Percentiles rank a stretch among this genome's conserved stretches.
Conservation (phyloP, 345 rosid species). For the Sonneratia alba region DNA sequence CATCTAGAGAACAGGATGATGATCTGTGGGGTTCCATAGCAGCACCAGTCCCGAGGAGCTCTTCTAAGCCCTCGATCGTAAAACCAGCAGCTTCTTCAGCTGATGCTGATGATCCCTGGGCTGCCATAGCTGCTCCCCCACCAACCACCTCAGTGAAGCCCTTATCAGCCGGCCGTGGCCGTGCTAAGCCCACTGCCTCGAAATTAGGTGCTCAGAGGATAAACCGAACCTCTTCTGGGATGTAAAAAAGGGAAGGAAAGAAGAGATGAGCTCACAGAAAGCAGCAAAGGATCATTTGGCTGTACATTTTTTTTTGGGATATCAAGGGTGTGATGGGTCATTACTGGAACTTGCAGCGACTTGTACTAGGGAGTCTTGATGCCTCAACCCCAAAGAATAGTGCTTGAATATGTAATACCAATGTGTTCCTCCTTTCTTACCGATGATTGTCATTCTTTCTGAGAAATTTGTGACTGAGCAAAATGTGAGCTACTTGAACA, state of each 20-base stretch:
- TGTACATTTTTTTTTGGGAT: constrained; percentile 16
- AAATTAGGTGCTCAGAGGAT: constrained; percentile 89
- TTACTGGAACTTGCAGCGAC: background rate
- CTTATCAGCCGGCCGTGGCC: constrained; percentile 58
- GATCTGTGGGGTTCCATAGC: constrained; percentile 98
- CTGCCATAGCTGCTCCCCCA: constrained; percentile 89
- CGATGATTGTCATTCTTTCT: background rate
- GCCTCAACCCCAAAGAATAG: background rate
- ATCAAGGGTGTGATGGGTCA: background rate
- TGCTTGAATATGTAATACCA: background rate
- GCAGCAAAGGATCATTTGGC: constrained; percentile 17
- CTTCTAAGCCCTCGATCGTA: constrained; percentile 55
- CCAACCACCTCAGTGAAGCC: constrained; percentile 81
- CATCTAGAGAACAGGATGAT: constrained; percentile 49
- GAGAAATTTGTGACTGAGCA: background rate
- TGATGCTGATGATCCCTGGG: constrained; percentile 88
- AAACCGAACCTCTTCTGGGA: constrained; percentile 71
- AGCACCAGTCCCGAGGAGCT: constrained; percentile 62
- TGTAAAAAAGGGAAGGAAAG: constrained; percentile 19
- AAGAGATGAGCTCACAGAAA: constrained; percentile 4
- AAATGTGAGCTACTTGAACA: constrained; percentile 1
- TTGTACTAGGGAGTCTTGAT: background rate
- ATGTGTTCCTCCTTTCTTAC: background rate
- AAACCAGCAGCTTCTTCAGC: constrained; percentile 32
- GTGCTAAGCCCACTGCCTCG: constrained; percentile 62